Evolutionary conservation across 345 rosid genomes (phyloP), one percentile per base, ranked within the genome.

Genomic region (Euclidium syriacum): DNA sequence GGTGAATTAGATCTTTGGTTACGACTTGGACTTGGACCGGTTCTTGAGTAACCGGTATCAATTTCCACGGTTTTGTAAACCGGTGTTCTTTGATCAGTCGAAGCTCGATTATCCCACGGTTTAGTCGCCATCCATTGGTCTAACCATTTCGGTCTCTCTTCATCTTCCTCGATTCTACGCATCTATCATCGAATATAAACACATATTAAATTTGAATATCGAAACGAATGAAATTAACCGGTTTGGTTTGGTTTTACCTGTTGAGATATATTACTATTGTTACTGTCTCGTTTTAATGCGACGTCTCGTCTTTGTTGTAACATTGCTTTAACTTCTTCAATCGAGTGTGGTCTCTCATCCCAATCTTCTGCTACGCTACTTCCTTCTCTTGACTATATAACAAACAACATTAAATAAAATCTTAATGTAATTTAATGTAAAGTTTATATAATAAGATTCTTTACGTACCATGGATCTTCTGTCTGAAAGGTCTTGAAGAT

Each of bases 321-420:
- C 91, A 85, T 85, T 12, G 90, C 89, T 78, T 85, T 88, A 2
- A 85, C 90, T 75, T 88, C 83, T 59, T 83, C 87, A 46, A 83
- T 67, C 11, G 89, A 77, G 71, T 80, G 90, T 7, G 92, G 84
- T 62, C 81, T 20, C 16, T 82, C 88, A 51, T 83, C 92, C 92
- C 88, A 82, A 73, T 85, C 94, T 71, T 83, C 94, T 5, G 86
- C 84, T 20, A 76, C 70, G 73, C 88, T 85, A 38, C 85, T 85
- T 70, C 84, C 86, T 30, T 85, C 96, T 82, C 90, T 85, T 16
- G 90, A 85, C 90, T 88, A 75, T 10, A 25, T 2, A 55, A 18
- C 22, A 40, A 24, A 19, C 24, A 39, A 8, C 12, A 12, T 52
- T 32, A 19, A 16, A 12, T 29, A 41, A 20, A n/a, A 1, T 10